These are phyloP conservation scores for Salvia splendens DNA, from an alignment of 257 asterid species.

Conservation along the genomic window DNA sequence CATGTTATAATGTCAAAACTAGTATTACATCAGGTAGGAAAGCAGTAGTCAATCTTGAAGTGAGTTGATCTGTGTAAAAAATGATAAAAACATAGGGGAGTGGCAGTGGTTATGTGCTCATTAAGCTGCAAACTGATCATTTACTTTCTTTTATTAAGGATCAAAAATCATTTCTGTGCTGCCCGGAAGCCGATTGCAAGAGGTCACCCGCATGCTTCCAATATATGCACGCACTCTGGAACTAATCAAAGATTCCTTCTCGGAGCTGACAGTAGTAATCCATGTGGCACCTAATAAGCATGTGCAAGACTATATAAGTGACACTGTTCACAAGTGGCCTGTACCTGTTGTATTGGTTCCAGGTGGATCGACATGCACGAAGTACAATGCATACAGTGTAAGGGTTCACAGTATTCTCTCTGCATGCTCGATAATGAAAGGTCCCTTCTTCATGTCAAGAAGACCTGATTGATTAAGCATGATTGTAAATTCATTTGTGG, in stretches of 20 bases:
- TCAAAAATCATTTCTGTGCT: slow-evolving; percentile 74
- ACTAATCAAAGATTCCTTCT: slow-evolving; percentile 47
- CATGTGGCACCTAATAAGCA: slow-evolving; percentile 87
- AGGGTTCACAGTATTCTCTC: slow-evolving; percentile 32
- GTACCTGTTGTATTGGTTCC: slow-evolving; percentile 57
- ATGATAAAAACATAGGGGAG: background rate
- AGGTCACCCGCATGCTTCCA: slow-evolving; percentile 84
- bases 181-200: slow-evolving; percentile 97
- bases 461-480: background rate
- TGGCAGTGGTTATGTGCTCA: background rate
- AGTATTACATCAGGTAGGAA: background rate
- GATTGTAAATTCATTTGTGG: background rate
- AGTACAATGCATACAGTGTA: slow-evolving; percentile 76
- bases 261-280: slow-evolving; percentile 57
- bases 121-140: slow-evolving; percentile 25
- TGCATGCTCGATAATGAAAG: slow-evolving; percentile 11
- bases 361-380: slow-evolving; percentile 61
- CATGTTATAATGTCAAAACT: background rate
- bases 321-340: slow-evolving; percentile 60
- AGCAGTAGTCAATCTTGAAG: background rate
- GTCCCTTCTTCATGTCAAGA: slow-evolving; percentile 20
- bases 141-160: slow-evolving; percentile 49
- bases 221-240: slow-evolving; percentile 63
- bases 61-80: slow-evolving; percentile 1
- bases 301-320: slow-evolving; percentile 58